Evolutionary conservation across 257 asterid species (phyloP).

Genomic region (Solanum bukasovii): DNA sequence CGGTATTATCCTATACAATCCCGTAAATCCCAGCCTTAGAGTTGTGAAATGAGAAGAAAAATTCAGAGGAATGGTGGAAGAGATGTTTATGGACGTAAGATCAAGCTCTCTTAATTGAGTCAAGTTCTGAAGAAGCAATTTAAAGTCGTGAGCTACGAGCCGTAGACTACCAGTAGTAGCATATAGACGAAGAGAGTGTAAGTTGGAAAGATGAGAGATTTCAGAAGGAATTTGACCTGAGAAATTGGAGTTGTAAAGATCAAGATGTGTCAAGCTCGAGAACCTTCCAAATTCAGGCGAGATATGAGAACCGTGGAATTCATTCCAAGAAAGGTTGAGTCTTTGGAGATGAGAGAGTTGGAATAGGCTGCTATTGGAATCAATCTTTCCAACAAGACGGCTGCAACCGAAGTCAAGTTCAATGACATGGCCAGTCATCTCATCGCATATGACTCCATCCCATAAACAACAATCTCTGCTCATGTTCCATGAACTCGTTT

Average conservation of each 20-base stretch:
- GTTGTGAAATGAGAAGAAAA: not conserved
- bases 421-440: conserved; percentile 1
- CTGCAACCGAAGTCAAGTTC: conserved; percentile 12
- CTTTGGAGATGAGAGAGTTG: conserved; percentile 3
- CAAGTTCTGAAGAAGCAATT: not conserved
- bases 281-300: not conserved
- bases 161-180: not conserved
- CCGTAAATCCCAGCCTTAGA: not conserved
- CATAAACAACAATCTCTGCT: conserved; percentile 13
- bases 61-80: not conserved
- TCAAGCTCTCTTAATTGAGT: not conserved
- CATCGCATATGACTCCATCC: conserved; percentile 14
- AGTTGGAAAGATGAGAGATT: not conserved
- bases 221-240: conserved; percentile 11
- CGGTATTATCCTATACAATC: not conserved
- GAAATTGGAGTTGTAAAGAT: conserved; percentile 5
- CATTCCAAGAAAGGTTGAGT: conserved; percentile 4
- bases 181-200: not conserved
- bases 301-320: conserved; percentile 6
- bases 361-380: conserved; percentile 7
- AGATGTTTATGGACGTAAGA: not conserved
- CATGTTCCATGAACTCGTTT: conserved; percentile 1
- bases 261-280: not conserved
- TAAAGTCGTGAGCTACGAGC: not conserved
- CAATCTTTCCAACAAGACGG: not conserved